These are phyloP conservation scores for Dactylellina drechsleri DNA, from an alignment of 2,329 filamentous ascomycete species.

Conservation along the genomic window DNA sequence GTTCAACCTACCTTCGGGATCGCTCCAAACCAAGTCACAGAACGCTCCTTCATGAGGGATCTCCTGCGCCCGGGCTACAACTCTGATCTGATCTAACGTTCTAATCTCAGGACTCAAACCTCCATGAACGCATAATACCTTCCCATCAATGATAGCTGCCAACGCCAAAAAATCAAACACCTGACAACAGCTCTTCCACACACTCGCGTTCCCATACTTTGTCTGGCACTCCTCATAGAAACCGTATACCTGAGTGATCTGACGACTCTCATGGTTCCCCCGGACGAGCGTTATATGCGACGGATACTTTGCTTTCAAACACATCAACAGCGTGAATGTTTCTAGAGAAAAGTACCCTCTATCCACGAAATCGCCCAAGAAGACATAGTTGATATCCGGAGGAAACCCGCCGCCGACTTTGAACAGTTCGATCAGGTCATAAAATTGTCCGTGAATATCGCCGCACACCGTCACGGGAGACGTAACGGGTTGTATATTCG, in stretches of 20 bases:
- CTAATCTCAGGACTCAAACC: slow-evolving; percentile 78
- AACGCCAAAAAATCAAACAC: slow-evolving; percentile 81
- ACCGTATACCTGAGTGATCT: slow-evolving; percentile 81
- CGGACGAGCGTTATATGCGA: slow-evolving; percentile 78
- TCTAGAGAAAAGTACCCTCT: slow-evolving; percentile 79
- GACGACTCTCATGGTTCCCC: slow-evolving; percentile 79
- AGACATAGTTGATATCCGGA: slow-evolving; percentile 76
- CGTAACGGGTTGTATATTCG: slow-evolving; percentile 97
- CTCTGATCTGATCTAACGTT: slow-evolving; percentile 78
- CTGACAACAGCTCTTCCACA: slow-evolving; percentile 82
- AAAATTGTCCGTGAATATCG: slow-evolving; percentile 98
- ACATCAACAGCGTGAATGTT: slow-evolving; percentile 77
- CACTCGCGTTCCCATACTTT: slow-evolving; percentile 80
- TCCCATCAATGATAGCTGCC: slow-evolving; percentile 77
- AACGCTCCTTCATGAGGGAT: slow-evolving; percentile 81
- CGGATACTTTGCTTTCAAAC: slow-evolving; percentile 78
- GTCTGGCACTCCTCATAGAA: slow-evolving; percentile 82
- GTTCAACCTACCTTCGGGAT: slow-evolving; percentile 68
- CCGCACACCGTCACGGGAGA: slow-evolving; percentile 97
- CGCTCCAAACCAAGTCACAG: slow-evolving; percentile 80
- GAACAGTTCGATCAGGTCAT: slow-evolving; percentile 96
- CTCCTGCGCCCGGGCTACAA: slow-evolving; percentile 78
- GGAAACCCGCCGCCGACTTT: slow-evolving; percentile 97
- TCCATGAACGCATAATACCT: slow-evolving; percentile 78
- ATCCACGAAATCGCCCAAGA: slow-evolving; percentile 78